phyloP scores from a whole-genome alignment of 169 alveolate genomes.

The Plasmodium gallinaceum region DNA sequence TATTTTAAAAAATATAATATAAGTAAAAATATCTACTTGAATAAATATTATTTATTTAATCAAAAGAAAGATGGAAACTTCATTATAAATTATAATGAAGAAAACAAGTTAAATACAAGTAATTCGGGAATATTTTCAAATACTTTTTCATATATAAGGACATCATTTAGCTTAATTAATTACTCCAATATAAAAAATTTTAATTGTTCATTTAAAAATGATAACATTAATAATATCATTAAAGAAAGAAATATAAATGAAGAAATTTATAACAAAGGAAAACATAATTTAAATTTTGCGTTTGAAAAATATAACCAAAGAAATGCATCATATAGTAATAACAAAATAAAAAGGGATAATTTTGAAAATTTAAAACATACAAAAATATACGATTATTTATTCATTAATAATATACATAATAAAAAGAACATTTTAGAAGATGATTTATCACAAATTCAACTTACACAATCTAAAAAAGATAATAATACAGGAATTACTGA shows the following conservation, averaged over 20 bases:
- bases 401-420: too few relatives aligned
- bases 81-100: background rate
- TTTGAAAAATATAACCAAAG: background rate
- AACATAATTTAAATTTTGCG: too few relatives aligned
- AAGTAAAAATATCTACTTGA: background rate
- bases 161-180: slow-evolving; percentile 8
- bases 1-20: background rate
- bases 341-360: too few relatives aligned
- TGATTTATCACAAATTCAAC: too few relatives aligned
- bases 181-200: background rate
- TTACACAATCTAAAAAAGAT: too few relatives aligned
- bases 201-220: background rate
- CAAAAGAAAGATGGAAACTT: background rate
- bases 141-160: background rate
- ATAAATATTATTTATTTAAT: slow-evolving; percentile 16
- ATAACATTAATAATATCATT: too few relatives aligned
- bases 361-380: too few relatives aligned
- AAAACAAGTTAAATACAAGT: background rate
- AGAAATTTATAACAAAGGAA: too few relatives aligned
- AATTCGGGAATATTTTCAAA: background rate
- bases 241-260: too few relatives aligned
- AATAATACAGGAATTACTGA: too few relatives aligned
- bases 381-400: too few relatives aligned
- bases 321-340: background rate
- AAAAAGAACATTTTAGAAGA: too few relatives aligned